These are phyloP conservation scores for Kokia cookei DNA, from an alignment of 441 rosid species.

Conservation along the genomic window DNA sequence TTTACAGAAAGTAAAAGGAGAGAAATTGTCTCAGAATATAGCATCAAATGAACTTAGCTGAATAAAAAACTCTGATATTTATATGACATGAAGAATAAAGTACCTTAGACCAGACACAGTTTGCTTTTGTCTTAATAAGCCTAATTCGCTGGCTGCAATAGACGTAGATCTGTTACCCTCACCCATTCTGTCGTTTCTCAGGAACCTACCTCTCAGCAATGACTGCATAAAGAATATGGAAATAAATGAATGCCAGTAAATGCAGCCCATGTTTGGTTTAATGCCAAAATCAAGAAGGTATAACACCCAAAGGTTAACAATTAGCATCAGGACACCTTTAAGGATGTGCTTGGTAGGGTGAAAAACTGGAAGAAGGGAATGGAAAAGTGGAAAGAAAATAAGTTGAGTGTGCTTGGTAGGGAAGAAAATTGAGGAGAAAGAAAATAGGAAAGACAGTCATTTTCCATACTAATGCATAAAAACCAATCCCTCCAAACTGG, in stretches of 20 bases:
- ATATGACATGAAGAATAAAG: conserved; percentile 7
- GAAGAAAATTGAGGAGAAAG: too few relatives aligned
- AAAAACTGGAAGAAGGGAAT: too few relatives aligned
- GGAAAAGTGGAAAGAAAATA: too few relatives aligned
- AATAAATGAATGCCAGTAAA: not conserved
- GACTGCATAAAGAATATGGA: conserved; percentile 43
- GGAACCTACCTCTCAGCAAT: conserved; percentile 83
- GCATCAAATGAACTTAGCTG: not conserved
- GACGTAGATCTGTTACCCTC: conserved; percentile 56
- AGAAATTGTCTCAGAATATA: not conserved
- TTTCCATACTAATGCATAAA: too few relatives aligned
- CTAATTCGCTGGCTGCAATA: conserved; percentile 86
- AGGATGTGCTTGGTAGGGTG: too few relatives aligned
- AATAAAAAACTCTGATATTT: not conserved
- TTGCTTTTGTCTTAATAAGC: conserved; percentile 79
- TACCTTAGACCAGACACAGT: conserved; percentile 95
- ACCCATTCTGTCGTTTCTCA: conserved; percentile 61
- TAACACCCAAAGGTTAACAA: not conserved
- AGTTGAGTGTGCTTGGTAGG: too few relatives aligned
- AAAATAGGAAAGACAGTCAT: too few relatives aligned
- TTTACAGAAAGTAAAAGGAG: not conserved
- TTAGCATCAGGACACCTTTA: not conserved
- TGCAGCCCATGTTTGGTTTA: not conserved
- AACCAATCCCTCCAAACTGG: too few relatives aligned
- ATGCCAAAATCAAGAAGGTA: not conserved